phyloP scores from a whole-genome alignment of 2,329 filamentous ascomycete species.

The Colletotrichum godetiae region DNA sequence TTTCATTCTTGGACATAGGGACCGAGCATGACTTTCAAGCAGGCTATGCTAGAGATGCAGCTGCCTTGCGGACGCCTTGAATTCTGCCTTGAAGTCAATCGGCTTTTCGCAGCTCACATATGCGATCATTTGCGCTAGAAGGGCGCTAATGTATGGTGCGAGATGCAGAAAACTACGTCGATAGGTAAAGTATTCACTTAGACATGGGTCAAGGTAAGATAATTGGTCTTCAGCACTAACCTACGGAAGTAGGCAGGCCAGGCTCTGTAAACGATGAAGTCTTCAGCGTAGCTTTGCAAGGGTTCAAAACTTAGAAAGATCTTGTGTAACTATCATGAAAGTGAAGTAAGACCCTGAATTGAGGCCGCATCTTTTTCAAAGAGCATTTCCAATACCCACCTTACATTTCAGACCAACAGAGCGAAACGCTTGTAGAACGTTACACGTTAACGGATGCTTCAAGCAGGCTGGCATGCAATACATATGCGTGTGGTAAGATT shows the following conservation, averaged over 20 bases:
- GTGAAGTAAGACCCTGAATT: not conserved
- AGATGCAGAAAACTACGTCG: not conserved
- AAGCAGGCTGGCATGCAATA: not conserved
- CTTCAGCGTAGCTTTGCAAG: rapidly evolving
- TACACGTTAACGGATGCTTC: not conserved
- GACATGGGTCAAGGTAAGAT: no score
- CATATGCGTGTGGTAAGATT: not conserved
- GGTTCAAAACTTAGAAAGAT: not conserved
- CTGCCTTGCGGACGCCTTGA: not conserved
- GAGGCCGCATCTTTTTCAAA: not conserved
- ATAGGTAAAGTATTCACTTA: not conserved
- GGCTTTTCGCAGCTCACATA: not conserved
- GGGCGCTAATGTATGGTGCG: not conserved
- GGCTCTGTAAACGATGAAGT: not conserved
- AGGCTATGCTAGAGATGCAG: not conserved
- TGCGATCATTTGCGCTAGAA: not conserved
- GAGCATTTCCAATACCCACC: not conserved
- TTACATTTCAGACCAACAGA: not conserved
- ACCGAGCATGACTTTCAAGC: not conserved
- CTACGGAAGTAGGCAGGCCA: not conserved
- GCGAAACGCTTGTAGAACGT: not conserved
- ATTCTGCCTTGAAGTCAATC: not conserved
- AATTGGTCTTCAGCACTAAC: no score
- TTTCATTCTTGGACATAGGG: not conserved
- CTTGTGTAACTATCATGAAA: not conserved